Percentiles rank a stretch among this genome's conserved stretches.
Conservation (phyloP, 2,329 filamentous ascomycete species). For the Colletotrichum sublineola region DNA sequence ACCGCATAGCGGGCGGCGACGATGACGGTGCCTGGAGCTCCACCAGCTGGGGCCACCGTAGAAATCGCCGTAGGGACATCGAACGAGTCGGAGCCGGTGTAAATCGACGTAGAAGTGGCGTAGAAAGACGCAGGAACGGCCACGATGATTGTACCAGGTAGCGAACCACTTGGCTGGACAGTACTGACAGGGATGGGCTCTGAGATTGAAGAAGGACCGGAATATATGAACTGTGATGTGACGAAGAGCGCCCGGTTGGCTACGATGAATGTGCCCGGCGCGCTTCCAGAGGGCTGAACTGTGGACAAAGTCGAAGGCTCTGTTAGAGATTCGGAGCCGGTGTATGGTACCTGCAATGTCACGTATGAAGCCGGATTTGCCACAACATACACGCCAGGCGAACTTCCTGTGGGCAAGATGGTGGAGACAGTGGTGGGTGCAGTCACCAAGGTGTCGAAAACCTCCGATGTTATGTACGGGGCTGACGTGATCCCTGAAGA, state of each 20-base stretch:
- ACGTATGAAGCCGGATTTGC: conserved; percentile 2
- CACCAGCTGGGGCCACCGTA: conserved; percentile 9
- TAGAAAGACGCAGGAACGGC: conserved; percentile 15
- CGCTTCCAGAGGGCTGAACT: neutral
- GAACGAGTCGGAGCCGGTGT: neutral
- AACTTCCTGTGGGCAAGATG: conserved; percentile 14
- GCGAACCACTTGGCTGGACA: neutral
- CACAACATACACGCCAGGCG: conserved; percentile 28
- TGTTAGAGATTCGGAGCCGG: neutral
- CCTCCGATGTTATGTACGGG: conserved; percentile 9
- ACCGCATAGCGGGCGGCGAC: conserved; percentile 15
- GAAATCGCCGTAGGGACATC: neutral
- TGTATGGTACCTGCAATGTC: neutral
- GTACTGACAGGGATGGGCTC: conserved; percentile 1
- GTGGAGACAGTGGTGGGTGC: conserved; percentile 17
- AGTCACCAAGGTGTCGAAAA: conserved; percentile 5
- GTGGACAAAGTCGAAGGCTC: conserved; percentile 1
- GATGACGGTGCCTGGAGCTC: conserved; percentile 7
- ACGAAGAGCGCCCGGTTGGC: conserved; percentile 1
- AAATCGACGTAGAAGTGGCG: conserved; percentile 10
- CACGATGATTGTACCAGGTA: neutral
- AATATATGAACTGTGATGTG: conserved; percentile 2
- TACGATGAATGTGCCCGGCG: conserved; percentile 9
- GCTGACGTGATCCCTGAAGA: neutral
- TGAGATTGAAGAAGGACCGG: neutral